A percentile compares a stretch with the other conserved stretches of the same genome.
Evolutionary conservation across 83 land plant genomes (phyloP).

Genomic region (Picea engelmannii): DNA sequence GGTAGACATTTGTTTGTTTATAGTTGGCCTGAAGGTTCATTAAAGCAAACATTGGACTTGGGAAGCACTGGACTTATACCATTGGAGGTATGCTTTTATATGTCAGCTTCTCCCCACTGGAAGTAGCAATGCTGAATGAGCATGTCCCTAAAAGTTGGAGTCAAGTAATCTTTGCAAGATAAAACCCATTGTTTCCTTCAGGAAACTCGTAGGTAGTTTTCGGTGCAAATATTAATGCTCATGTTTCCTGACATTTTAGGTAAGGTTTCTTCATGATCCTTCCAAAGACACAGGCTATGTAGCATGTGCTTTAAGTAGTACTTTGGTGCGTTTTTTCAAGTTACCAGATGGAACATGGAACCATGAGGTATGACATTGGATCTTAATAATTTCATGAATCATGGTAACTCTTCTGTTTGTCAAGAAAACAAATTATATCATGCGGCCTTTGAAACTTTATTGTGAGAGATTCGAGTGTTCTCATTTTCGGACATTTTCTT

Average conservation of each 20-base stretch:
- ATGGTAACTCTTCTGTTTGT: neutral
- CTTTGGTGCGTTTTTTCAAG: slow-evolving; percentile 49
- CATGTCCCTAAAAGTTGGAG: neutral
- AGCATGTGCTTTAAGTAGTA: slow-evolving; percentile 58
- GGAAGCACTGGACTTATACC: slow-evolving; percentile 53
- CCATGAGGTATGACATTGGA: slow-evolving; percentile 32
- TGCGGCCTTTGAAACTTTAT: neutral
- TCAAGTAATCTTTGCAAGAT: neutral
- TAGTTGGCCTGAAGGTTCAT: slow-evolving; percentile 47
- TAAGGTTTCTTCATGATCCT: slow-evolving; percentile 56
- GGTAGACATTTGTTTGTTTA: slow-evolving; percentile 58
- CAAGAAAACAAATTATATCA: neutral
- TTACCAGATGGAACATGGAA: slow-evolving; percentile 45
- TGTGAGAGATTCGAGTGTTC: neutral
- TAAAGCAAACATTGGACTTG: slow-evolving; percentile 52
- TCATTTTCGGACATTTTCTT: no score
- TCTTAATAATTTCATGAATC: neutral
- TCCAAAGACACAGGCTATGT: slow-evolving; percentile 45
- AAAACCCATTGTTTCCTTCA: neutral
- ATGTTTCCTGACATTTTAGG: slow-evolving; percentile 17
- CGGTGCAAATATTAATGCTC: neutral
- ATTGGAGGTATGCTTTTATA: slow-evolving; percentile 40
- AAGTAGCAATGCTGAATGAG: neutral
- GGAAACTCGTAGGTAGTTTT: neutral
- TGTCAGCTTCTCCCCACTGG: neutral